These are phyloP conservation scores for Scheffersomyces stambukii DNA, from an alignment of 1,139 yeast genomes.

Conservation along the genomic window DNA sequence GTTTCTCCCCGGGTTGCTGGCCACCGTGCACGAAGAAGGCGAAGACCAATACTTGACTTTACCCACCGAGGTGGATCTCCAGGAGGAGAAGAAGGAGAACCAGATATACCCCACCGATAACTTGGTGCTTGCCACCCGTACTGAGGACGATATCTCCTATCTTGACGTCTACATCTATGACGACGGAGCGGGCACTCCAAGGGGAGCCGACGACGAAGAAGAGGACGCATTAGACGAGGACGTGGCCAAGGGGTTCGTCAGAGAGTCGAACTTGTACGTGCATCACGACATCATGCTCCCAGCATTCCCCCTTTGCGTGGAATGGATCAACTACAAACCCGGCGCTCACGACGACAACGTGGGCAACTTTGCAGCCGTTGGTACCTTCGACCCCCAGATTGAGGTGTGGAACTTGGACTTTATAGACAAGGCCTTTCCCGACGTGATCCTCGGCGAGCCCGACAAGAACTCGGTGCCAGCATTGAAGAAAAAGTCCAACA, in stretches of 20 bases:
- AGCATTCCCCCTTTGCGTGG: conserved; percentile 93
- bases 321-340: conserved; percentile 83
- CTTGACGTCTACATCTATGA: conserved; percentile 93
- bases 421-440: conserved; percentile 93
- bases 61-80: conserved; percentile 60
- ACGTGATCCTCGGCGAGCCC: conserved; percentile 82
- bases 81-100: conserved; percentile 74
- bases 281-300: conserved; percentile 98
- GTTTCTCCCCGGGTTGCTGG: conserved; percentile 71
- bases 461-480: conserved; percentile 44
- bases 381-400: conserved; percentile 96
- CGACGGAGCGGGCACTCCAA: conserved; percentile 84
- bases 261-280: conserved; percentile 77
- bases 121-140: conserved; percentile 83
- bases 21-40: conserved; percentile 46
- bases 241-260: conserved; percentile 63
- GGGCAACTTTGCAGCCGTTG: conserved; percentile 93
- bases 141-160: conserved; percentile 92
- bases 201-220: conserved; percentile 58
- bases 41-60: conserved; percentile 60
- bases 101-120: conserved; percentile 91
- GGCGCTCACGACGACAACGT: conserved; percentile 38
- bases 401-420: conserved; percentile 96
- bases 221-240: conserved; percentile 60
- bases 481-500: conserved; percentile 41